Evolutionary conservation across 2,329 filamentous ascomycete genomes (phyloP), one percentile per base, ranked within the genome.

Genomic region (Microcyclosporella mali): DNA sequence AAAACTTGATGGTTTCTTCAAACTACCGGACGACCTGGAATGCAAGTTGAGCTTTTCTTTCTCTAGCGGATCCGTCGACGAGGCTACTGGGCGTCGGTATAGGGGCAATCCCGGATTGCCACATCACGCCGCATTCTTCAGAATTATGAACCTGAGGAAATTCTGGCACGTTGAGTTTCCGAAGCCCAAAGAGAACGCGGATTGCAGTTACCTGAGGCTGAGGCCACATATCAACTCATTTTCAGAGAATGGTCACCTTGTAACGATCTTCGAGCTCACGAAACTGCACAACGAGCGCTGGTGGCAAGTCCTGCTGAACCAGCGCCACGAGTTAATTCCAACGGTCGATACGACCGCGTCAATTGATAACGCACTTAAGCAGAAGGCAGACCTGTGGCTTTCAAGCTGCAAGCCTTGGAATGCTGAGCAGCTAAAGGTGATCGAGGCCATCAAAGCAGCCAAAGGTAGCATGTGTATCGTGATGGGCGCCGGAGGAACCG

Each of bases 221-320:
- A n/a, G 27, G 15, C 51, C 51, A 6, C 14, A 39, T n/a, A 41
- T 30, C 15, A 50, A 34, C 28, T 41, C 27, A 8, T 43, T 43
- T 18, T 44, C 44, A 1, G 30, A 37, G 37, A 29, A 34, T 7
- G 25, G 40, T 8, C 49, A 53, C 21, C 39, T 52, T 25, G 37
- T 35, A 28, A 50, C 51, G 1, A 21, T 50, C 9, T 6, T 18
- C 12, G 19, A 46, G 21, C 12, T 51, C 3, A 17, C 37, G 11
- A 17, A 15, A 12, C 19, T 21, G 6, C n/a, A 39, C 14, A 44
- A 50, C 25, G 21, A 25, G 18, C 32, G 41, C 9, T 47, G 45
- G 46, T 53, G 50, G 50, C 36, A 44, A 17, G 29, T 51, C 11
- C 28, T 53, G 15, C 45, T 55, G n/a, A 55, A 55, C 27, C 52